Percentiles rank a stretch among this genome's conserved stretches.
Conservation (phyloP, 768 basidiomycete species). For the Pleurotus citrinopileatus region DNA sequence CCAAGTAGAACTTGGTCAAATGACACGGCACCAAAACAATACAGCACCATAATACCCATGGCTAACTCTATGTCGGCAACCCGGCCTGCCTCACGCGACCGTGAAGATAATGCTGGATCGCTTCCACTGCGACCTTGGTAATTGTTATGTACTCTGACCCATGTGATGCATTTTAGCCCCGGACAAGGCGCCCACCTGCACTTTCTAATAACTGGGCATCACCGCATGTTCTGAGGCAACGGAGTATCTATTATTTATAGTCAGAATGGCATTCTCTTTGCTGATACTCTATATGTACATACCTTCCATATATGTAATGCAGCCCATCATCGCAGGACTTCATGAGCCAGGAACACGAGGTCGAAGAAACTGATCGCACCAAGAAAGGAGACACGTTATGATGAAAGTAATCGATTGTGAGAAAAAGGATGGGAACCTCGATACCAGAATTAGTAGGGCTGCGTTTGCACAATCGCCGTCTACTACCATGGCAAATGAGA, state of each 20-base stretch:
- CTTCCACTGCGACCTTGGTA: constrained; percentile 1
- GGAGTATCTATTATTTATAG: constrained; percentile 6
- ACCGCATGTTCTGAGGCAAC: background rate
- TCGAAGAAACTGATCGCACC: constrained; percentile 10
- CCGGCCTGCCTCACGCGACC: background rate
- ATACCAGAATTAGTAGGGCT: background rate
- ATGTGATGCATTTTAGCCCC: constrained; percentile 9
- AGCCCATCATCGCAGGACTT: background rate
- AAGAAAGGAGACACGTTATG: background rate
- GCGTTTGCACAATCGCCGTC: background rate
- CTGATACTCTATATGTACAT: constrained; percentile 3
- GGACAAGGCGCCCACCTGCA: background rate
- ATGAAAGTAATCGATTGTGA: background rate
- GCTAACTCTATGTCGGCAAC: background rate
- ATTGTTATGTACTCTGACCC: background rate
- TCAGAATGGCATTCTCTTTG: background rate
- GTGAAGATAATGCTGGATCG: background rate
- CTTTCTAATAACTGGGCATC: constrained; percentile 3
- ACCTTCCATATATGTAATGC: constrained; percentile 1
- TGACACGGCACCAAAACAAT: background rate
- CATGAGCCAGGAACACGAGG: constrained; percentile 7
- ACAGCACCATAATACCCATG: background rate
- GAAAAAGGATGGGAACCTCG: background rate
- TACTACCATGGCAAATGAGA: background rate
- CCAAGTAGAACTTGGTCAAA: constrained; percentile 7